These are phyloP conservation scores for Houttuynia cordata DNA, from an alignment of 164 flowering plant species.

Conservation along the genomic window DNA sequence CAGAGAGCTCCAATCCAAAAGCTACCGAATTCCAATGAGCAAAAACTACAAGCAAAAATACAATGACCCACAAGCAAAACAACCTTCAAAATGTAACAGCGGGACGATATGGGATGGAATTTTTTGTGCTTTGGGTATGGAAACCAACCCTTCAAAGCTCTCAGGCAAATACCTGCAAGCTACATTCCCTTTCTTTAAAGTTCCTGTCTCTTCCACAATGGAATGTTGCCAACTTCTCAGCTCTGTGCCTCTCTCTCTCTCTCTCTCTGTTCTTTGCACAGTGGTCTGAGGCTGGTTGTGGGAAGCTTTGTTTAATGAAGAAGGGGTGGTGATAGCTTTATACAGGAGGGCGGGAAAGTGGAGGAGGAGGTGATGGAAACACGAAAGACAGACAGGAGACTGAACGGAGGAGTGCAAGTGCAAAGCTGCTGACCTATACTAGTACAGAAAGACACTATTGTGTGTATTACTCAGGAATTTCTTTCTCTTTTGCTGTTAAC, in stretches of 20 bases:
- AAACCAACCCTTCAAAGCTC: conserved; percentile 59
- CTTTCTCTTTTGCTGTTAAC: no score
- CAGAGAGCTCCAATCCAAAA: neutral
- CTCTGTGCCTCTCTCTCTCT: no score
- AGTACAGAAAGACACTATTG: no score
- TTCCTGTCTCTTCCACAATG: conserved; percentile 3
- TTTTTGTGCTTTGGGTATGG: conserved; percentile 22
- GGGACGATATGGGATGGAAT: conserved; percentile 9
- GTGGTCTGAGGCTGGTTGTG: no score
- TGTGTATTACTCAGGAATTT: no score
- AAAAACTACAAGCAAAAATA: no score
- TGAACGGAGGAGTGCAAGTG: neutral
- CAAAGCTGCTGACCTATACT: conserved; percentile 3
- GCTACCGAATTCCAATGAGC: neutral
- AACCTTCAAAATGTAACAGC: conserved; percentile 30
- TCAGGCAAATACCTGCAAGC: conserved; percentile 1
- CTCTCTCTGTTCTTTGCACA: no score
- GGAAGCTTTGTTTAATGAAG: no score
- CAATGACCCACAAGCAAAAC: conserved; percentile 4
- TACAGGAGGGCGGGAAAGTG: no score
- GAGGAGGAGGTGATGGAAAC: conserved; percentile 24
- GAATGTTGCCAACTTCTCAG: conserved; percentile 31
- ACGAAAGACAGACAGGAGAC: conserved; percentile 51
- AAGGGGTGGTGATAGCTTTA: conserved; percentile 8
- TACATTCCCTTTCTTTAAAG: neutral